Percentiles rank a stretch among this genome's conserved stretches.
Conservation (phyloP, 768 basidiomycete species). For the Fistulinella prunicolor region DNA sequence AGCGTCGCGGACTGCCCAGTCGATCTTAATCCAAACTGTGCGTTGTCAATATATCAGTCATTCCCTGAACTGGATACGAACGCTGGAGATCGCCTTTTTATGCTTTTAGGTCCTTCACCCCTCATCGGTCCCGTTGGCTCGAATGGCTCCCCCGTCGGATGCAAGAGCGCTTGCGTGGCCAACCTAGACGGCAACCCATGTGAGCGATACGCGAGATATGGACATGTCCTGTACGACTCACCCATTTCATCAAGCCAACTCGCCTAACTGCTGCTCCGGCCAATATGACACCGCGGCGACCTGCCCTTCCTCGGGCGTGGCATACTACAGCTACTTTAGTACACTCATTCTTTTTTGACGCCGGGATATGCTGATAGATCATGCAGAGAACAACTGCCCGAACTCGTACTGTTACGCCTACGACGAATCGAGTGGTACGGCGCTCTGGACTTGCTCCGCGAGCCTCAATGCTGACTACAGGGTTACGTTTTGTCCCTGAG, state of each 20-base stretch:
- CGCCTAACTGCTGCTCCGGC: conserved; percentile 65
- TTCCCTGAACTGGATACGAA: neutral
- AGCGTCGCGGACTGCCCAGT: conserved; percentile 55
- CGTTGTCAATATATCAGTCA: neutral
- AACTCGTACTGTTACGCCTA: conserved; percentile 51
- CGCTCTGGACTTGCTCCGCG: conserved; percentile 44
- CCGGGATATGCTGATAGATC: no score
- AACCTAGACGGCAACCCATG: conserved; percentile 34
- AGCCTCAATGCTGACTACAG: conserved; percentile 40
- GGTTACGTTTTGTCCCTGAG: conserved; percentile 44
- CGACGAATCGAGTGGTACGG: conserved; percentile 46
- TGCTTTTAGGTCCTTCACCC: conserved; percentile 42
- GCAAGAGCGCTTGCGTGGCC: conserved; percentile 55
- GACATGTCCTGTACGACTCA: no score
- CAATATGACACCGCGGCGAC: conserved; percentile 47
- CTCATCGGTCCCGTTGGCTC: conserved; percentile 54
- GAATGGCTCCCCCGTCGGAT: conserved; percentile 55
- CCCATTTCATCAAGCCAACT: conserved; percentile 40
- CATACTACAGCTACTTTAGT: conserved; percentile 48
- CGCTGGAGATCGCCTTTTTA: neutral
- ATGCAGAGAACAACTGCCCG: conserved; percentile 40
- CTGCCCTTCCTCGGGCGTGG: conserved; percentile 49
- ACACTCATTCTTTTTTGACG: conserved; percentile 4
- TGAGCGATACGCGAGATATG: conserved; percentile 9
- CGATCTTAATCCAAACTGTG: conserved; percentile 59